Conservation (phyloP, 2,329 filamentous ascomycete species). For the Aureobasidium pullulans region DNA sequence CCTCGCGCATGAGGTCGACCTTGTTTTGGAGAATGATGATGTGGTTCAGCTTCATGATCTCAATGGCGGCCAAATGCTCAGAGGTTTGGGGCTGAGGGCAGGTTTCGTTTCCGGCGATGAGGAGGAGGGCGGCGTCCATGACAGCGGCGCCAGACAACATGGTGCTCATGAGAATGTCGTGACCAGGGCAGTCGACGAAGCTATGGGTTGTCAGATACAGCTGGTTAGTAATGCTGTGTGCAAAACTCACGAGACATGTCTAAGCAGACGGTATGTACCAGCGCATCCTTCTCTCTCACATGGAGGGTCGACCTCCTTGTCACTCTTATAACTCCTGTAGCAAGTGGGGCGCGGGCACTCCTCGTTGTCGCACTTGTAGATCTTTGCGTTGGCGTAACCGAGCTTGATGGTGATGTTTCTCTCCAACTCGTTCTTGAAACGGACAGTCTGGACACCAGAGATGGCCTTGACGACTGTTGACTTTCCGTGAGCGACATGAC, state of each 20-base stretch:
- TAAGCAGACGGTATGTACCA: constrained; percentile 79
- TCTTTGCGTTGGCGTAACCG: constrained; percentile 98
- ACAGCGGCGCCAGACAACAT: constrained; percentile 99
- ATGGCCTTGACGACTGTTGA: constrained; percentile 99
- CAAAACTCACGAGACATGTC: constrained; percentile 77
- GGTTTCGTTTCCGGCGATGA: constrained; percentile 97
- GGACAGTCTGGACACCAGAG: constrained; percentile 95
- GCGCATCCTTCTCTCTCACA: constrained; percentile 89
- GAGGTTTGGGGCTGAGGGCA: constrained; percentile 98
- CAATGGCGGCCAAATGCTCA: constrained; percentile 96
- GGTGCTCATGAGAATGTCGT: constrained; percentile 99
- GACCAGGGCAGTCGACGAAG: constrained; percentile 96
- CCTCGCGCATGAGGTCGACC: constrained; percentile 96
- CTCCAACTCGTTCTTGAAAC: constrained; percentile 99
- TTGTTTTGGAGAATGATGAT: constrained; percentile 99
- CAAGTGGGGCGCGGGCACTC: constrained; percentile 90
- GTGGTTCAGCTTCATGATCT: constrained; percentile 99
- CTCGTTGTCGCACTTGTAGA: constrained; percentile 94
- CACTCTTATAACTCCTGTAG: constrained; percentile 95
- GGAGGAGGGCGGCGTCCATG: constrained; percentile 95
- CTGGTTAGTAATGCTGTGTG: neutral
- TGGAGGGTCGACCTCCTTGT: constrained; percentile 95
- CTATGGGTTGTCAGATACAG: constrained; percentile 27
- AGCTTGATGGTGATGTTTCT: constrained; percentile 99
- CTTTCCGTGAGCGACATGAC: constrained; percentile 97